A percentile compares a stretch with the other conserved stretches of the same genome.
These are phyloP conservation scores for Fusarium compactum DNA, from an alignment of 2,329 filamentous ascomycete species.

Conservation along the genomic window DNA sequence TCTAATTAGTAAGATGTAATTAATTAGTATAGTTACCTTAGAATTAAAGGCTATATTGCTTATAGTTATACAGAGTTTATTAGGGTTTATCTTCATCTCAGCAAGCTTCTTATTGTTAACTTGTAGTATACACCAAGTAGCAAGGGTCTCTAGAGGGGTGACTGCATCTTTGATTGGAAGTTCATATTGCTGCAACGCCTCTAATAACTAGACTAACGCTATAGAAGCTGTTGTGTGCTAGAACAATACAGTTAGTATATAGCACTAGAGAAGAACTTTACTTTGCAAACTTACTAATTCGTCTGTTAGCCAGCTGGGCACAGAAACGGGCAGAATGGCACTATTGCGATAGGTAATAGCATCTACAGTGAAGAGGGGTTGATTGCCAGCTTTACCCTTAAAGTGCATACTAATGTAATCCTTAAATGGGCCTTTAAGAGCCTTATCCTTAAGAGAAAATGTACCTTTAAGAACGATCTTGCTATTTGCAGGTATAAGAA, in stretches of 20 bases:
- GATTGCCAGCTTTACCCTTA: neutral
- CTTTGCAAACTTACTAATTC: neutral
- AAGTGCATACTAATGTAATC: constrained; percentile 5
- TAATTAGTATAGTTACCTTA: neutral
- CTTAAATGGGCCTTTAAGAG: constrained; percentile 9
- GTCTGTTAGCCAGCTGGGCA: neutral
- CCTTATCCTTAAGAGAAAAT: constrained; percentile 1
- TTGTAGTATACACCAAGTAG: neutral
- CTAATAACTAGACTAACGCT: neutral
- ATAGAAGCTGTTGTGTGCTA: neutral
- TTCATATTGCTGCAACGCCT: neutral
- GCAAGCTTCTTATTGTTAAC: neutral
- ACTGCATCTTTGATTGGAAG: neutral
- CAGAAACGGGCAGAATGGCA: neutral
- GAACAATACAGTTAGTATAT: neutral
- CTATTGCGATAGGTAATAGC: neutral
- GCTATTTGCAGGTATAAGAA: neutral
- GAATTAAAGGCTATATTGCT: neutral
- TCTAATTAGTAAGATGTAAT: neutral
- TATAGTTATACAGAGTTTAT: neutral
- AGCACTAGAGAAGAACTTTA: too few species aligned
- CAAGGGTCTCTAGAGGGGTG: neutral
- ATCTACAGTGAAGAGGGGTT: constrained; percentile 2
- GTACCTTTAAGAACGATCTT: constrained; percentile 4
- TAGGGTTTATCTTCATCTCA: neutral